A percentile compares a stretch with the other conserved stretches of the same genome.
phyloP scores from a whole-genome alignment of 331 rosid genomes.

The Pyrus hybrid region DNA sequence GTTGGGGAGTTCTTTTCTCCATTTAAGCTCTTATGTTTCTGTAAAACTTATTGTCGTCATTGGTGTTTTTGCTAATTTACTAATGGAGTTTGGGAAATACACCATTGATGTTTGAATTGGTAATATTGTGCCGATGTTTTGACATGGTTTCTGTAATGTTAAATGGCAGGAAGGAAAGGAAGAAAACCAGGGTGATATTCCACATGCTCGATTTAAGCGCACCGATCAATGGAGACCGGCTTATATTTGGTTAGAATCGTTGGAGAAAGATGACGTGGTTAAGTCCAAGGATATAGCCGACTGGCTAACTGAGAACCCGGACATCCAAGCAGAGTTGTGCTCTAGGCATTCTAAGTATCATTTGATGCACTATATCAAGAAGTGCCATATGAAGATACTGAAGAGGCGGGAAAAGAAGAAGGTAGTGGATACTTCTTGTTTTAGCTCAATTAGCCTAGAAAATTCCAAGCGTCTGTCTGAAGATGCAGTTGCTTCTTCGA shows the following conservation, averaged over 20 bases:
- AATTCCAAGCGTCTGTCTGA: not conserved
- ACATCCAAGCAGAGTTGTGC: conserved; percentile 69
- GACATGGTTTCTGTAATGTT: not conserved
- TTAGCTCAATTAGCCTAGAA: not conserved
- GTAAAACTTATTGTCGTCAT: not conserved
- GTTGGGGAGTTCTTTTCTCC: not conserved
- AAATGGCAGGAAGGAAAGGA: conserved; percentile 52
- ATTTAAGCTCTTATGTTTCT: not conserved
- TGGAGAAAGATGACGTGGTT: conserved; percentile 74
- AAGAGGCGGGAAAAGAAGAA: conserved; percentile 77
- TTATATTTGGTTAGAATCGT: conserved; percentile 78
- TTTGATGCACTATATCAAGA: conserved; percentile 87
- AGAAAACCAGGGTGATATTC: conserved; percentile 37
- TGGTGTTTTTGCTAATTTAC: not conserved
- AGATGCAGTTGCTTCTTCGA: not conserved
- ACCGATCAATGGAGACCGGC: conserved; percentile 95
- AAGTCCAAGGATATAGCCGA: conserved; percentile 92
- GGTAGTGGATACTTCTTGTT: conserved; percentile 27
- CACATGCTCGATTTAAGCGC: conserved; percentile 88
- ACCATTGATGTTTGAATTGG: not conserved
- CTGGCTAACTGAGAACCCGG: conserved; percentile 71
- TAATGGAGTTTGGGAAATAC: not conserved
- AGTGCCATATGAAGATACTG: conserved; percentile 86
- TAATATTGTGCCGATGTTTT: not conserved
- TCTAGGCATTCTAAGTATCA: conserved; percentile 87